phyloP scores from a whole-genome alignment of 495 filamentous ascomycete genomes.

The Corynascus novoguineensis region DNA sequence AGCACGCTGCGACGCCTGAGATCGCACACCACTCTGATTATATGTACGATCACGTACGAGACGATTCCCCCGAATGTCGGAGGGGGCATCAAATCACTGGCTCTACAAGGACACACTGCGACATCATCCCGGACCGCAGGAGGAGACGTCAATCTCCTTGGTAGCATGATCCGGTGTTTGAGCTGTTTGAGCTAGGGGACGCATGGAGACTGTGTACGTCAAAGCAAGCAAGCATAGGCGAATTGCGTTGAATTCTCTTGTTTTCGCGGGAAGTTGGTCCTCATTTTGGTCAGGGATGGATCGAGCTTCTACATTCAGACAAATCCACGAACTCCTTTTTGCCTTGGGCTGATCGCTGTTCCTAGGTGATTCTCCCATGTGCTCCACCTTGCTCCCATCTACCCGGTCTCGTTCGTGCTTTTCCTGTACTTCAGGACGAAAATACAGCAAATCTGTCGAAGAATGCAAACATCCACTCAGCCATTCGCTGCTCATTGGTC shows the following conservation, averaged over 20 bases:
- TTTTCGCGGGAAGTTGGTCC: not conserved
- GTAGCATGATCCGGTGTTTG: not conserved
- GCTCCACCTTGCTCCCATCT: not conserved
- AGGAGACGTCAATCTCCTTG: not conserved
- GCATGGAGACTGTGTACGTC: constrained; percentile 14
- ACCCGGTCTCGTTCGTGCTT: not conserved
- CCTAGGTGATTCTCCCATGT: not conserved
- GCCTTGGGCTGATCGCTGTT: not conserved
- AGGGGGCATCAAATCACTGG: no score
- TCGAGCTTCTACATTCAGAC: no score
- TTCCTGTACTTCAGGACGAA: not conserved
- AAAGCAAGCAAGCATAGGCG: constrained; percentile 14
- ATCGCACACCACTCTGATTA: not conserved
- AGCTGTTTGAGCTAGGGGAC: constrained; percentile 17
- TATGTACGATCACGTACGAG: not conserved
- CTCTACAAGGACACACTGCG: not conserved
- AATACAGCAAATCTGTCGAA: constrained; percentile 26
- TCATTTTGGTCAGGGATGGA: not conserved
- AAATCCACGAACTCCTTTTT: no score
- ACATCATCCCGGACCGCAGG: not conserved
- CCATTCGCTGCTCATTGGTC: constrained; percentile 48
- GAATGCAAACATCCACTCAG: constrained; percentile 43
- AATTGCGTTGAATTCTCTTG: not conserved
- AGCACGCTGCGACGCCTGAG: not conserved
- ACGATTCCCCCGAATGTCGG: not conserved